These are phyloP conservation scores for Penicillium occitanis DNA, from an alignment of 2,329 filamentous ascomycete species.

Conservation along the genomic window DNA sequence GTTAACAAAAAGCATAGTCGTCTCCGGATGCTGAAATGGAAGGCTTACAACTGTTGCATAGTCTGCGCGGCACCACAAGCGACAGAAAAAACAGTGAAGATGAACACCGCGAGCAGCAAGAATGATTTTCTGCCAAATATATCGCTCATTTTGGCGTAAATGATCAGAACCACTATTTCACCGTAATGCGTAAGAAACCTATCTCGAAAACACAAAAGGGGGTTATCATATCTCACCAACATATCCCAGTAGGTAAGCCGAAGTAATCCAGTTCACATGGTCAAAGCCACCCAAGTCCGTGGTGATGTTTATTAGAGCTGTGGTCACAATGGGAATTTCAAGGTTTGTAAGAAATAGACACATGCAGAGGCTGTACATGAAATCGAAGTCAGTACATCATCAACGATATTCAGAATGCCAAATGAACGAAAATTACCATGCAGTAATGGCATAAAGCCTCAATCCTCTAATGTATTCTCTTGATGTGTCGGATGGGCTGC, in stretches of 20 bases:
- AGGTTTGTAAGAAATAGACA: background rate
- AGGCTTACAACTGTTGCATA: slow-evolving; percentile 35
- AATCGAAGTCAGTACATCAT: background rate
- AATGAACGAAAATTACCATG: background rate
- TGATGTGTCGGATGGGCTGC: background rate
- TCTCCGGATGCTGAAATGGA: background rate
- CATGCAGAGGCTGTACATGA: background rate
- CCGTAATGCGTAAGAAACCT: background rate
- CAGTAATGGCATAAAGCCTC: background rate
- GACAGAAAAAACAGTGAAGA: slow-evolving; percentile 46
- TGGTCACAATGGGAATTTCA: background rate
- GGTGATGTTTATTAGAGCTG: background rate
- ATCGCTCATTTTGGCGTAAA: slow-evolving; percentile 60
- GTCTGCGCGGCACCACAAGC: slow-evolving; percentile 42
- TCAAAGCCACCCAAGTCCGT: background rate
- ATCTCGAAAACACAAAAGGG: background rate
- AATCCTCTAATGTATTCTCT: background rate
- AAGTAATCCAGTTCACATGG: background rate
- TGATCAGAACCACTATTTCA: slow-evolving; percentile 54
- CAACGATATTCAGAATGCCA: background rate
- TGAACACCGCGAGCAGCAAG: slow-evolving; percentile 49
- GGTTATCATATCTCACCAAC: background rate
- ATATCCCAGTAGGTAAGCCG: background rate
- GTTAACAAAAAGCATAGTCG: background rate
- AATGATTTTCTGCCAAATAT: slow-evolving; percentile 53